Percentiles rank a stretch among this genome's conserved stretches.
Evolutionary conservation across 495 filamentous ascomycete genomes (phyloP).

Genomic region (Penicillium argentinense): DNA sequence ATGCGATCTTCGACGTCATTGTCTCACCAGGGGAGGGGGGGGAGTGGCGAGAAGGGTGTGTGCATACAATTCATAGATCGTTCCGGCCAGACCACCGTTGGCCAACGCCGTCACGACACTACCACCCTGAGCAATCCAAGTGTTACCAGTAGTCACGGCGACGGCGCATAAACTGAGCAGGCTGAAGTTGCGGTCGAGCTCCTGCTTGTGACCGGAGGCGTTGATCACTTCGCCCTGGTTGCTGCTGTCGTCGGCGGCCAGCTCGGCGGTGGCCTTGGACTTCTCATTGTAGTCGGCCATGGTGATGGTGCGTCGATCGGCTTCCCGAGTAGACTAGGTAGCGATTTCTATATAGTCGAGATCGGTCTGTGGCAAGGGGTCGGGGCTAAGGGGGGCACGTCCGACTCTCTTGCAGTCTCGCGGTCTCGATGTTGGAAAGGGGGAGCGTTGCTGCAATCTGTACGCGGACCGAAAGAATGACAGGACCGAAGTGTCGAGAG

Average conservation of each 20-base stretch:
- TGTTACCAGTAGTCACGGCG: constrained; percentile 57
- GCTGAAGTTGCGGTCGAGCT: constrained; percentile 61
- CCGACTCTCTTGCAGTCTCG: no score
- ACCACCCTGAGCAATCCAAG: constrained; percentile 60
- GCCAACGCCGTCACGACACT: constrained; percentile 39
- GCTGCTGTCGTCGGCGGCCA: constrained; percentile 16
- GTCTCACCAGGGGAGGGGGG: no score
- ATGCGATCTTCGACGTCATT: not conserved
- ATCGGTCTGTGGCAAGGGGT: not conserved
- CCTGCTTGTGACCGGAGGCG: constrained; percentile 57
- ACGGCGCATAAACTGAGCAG: constrained; percentile 57
- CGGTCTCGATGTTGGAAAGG: no score
- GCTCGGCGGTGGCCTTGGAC: constrained; percentile 22
- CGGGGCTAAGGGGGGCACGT: no score
- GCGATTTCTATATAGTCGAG: not conserved
- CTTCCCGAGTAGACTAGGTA: not conserved
- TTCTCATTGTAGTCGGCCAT: constrained; percentile 18
- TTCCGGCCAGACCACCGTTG: constrained; percentile 53
- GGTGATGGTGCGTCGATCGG: constrained; percentile 10
- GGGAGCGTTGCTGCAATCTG: not conserved
- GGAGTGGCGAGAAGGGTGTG: not conserved
- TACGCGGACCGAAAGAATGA: not conserved
- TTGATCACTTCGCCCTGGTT: constrained; percentile 42
- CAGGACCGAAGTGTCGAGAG: not conserved
- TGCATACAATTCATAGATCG: constrained; percentile 53